Conservation (phyloP, 164 flowering plant genomes). For the Warburgia ugandensis region DNA sequence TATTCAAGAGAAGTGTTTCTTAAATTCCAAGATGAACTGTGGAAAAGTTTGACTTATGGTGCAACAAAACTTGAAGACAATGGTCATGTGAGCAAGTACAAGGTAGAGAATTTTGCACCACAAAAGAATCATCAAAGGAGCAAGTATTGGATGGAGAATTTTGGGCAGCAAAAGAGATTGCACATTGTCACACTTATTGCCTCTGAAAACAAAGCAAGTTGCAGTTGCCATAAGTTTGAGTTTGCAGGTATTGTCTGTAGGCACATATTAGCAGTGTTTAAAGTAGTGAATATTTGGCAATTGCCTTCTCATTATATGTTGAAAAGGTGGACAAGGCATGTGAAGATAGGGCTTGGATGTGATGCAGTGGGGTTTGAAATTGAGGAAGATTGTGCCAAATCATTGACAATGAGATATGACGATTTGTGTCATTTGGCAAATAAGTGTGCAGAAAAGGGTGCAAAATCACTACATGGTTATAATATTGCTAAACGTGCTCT, state of each 20-base stretch:
- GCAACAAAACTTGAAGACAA: conserved; percentile 4
- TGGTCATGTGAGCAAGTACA: no score
- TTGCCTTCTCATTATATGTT: conserved; percentile 11
- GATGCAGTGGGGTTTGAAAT: no score
- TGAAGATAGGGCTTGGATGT: conserved; percentile 8
- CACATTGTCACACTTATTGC: conserved; percentile 4
- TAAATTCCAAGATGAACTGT: conserved; percentile 77
- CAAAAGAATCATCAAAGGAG: no score
- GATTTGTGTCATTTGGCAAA: no score
- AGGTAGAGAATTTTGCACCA: no score
- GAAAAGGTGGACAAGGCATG: conserved; percentile 11
- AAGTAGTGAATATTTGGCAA: not conserved
- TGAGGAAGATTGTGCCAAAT: no score
- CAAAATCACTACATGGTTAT: no score
- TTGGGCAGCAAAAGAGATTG: not conserved
- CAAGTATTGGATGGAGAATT: conserved; percentile 7
- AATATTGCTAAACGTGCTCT: no score
- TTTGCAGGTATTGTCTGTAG: conserved; percentile 10
- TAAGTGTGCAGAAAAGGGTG: no score
- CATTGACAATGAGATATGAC: no score
- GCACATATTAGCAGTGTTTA: conserved; percentile 10
- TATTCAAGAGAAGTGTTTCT: conserved; percentile 60
- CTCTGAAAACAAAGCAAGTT: conserved; percentile 6
- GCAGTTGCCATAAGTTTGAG: conserved; percentile 15
- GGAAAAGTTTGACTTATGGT: no score